Evolutionary conservation across 208 protist species (phyloP).

Genomic region (Trypanosoma platydactyli): DNA sequence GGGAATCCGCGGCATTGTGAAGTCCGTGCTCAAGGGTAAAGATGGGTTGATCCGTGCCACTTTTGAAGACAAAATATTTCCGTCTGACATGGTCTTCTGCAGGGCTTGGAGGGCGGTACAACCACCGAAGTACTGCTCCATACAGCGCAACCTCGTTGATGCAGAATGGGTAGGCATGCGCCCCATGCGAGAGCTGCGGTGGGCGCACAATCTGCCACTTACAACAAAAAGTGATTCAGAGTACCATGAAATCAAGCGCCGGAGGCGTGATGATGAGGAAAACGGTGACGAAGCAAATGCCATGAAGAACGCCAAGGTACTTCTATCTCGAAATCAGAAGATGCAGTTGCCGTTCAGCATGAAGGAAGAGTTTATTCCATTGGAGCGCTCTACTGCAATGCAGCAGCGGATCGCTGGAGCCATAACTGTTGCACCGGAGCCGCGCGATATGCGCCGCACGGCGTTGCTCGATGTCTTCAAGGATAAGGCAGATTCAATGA

Average conservation of each 20-base stretch:
- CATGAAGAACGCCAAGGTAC: slow-evolving; percentile 36
- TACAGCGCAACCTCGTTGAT: slow-evolving; percentile 92
- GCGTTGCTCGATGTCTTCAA: slow-evolving; percentile 76
- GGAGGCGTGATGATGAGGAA: slow-evolving; percentile 54
- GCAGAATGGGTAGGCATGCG: slow-evolving; percentile 84
- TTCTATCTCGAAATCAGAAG: slow-evolving; percentile 81
- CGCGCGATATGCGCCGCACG: slow-evolving; percentile 76
- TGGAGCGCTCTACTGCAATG: slow-evolving; percentile 52
- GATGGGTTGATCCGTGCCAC: slow-evolving; percentile 96
- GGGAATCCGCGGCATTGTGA: slow-evolving; percentile 99
- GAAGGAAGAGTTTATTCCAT: slow-evolving; percentile 91
- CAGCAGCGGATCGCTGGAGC: slow-evolving; percentile 75
- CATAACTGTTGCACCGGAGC: slow-evolving; percentile 74
- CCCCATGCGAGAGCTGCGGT: slow-evolving; percentile 85
- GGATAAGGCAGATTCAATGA: slow-evolving; percentile 75
- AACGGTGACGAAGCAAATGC: slow-evolving; percentile 43
- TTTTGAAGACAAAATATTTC: slow-evolving; percentile 99
- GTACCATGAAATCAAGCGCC: slow-evolving; percentile 87
- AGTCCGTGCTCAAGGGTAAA: slow-evolving; percentile 94
- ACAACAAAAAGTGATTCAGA: slow-evolving; percentile 60
- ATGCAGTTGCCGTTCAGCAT: slow-evolving; percentile 87
- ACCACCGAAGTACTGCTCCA: slow-evolving; percentile 96
- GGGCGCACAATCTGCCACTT: slow-evolving; percentile 64
- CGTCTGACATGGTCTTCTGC: slow-evolving; percentile 98
- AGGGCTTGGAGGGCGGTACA: slow-evolving; percentile 97